Evolutionary conservation across 441 rosid genomes (phyloP).

Genomic region (Populus trichocarpa): DNA sequence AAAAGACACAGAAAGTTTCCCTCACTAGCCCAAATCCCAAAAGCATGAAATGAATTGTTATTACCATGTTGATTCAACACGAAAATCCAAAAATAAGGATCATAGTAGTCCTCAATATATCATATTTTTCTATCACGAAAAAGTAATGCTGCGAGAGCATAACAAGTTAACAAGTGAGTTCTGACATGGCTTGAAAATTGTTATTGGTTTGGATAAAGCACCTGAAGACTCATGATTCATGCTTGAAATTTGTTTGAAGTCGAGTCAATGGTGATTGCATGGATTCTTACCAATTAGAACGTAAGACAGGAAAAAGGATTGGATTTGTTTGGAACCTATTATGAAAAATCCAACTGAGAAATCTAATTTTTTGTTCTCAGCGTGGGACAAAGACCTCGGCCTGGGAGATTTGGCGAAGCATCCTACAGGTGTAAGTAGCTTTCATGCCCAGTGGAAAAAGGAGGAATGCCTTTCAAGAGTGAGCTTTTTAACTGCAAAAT

Average conservation of each 20-base stretch:
- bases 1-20: background rate
- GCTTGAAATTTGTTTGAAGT: background rate
- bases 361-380: background rate
- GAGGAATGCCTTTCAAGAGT: background rate
- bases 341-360: conserved; percentile 6
- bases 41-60: background rate
- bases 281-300: background rate
- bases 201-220: background rate
- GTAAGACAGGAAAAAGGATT: background rate
- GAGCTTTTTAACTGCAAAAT: background rate
- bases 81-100: too few species aligned
- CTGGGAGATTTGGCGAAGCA: background rate
- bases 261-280: background rate
- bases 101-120: background rate
- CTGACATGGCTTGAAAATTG: conserved; percentile 5
- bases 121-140: background rate
- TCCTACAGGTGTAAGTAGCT: background rate
- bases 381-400: background rate
- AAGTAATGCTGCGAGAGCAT: background rate
- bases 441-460: background rate
- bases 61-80: background rate
- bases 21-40: background rate
- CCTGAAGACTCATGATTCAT: background rate
- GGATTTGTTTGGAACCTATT: conserved; percentile 5
- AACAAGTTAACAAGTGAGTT: background rate